Conservation (phyloP, 106 monocot species). For the Dendrobium nobile region DNA sequence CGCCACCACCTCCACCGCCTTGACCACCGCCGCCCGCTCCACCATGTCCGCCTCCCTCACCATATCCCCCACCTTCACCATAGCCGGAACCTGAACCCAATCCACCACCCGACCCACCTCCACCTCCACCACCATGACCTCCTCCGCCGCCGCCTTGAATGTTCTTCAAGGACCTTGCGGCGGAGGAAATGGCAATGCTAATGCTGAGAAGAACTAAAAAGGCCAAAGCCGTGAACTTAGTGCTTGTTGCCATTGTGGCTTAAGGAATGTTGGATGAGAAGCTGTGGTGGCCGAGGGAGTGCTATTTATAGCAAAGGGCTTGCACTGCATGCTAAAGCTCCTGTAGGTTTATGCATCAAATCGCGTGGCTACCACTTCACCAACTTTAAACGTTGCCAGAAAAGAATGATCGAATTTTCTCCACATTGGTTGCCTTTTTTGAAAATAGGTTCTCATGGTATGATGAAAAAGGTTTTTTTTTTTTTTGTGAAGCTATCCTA, state of each 20-base stretch:
- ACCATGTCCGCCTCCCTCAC: neutral
- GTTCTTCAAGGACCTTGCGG: neutral
- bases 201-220: neutral
- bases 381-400: no score
- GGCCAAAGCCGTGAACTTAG: neutral
- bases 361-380: no score
- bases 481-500: no score
- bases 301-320: slow-evolving; percentile 3
- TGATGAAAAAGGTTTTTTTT: no score
- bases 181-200: neutral
- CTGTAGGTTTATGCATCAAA: no score
- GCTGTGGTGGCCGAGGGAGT: neutral
- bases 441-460: no score
- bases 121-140: neutral
- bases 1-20: neutral
- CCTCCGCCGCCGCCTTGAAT: neutral
- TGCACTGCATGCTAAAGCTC: no score
- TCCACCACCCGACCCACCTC: slow-evolving; percentile 1
- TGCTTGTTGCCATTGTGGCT: neutral
- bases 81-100: neutral
- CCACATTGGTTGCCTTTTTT: no score
- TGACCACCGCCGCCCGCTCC: neutral
- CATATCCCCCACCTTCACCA: neutral
- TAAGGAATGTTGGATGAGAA: neutral
- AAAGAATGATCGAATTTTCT: no score